A percentile compares a stretch with the other conserved stretches of the same genome.
Conservation (phyloP, 257 asterid species). For the Avicennia marina region DNA sequence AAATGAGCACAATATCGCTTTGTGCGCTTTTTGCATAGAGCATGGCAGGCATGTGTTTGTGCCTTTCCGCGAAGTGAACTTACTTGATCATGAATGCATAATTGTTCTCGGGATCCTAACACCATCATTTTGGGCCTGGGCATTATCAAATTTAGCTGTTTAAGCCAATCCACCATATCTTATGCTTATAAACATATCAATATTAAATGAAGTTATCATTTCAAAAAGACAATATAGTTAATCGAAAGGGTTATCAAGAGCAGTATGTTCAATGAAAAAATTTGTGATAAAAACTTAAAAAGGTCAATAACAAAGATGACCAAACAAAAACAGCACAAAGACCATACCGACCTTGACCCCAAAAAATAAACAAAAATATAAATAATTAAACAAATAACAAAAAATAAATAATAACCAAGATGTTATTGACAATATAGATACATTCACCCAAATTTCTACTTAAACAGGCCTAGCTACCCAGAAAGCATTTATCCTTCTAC, state of each 20-base stretch:
- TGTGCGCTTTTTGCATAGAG: constrained; percentile 63
- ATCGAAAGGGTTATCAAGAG: neutral
- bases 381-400: no score
- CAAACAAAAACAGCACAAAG: neutral
- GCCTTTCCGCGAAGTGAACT: constrained; percentile 81
- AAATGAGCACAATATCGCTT: constrained; percentile 73
- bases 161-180: neutral
- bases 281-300: neutral
- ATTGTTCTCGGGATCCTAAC: constrained; percentile 94
- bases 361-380: no score
- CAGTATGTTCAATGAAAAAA: neutral
- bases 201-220: constrained; percentile 7
- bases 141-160: constrained; percentile 19
- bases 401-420: no score
- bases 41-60: constrained; percentile 93
- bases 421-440: no score
- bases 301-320: neutral
- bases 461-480: neutral
- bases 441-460: neutral
- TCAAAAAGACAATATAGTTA: constrained; percentile 6
- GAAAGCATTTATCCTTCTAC: neutral
- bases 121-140: constrained; percentile 97
- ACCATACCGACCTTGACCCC: neutral
- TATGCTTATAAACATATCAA: constrained; percentile 3
- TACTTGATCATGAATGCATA: constrained; percentile 92